These are phyloP conservation scores for Aphanomyces stellatus DNA, from an alignment of 352 stramenopile genomes.

Conservation along the genomic window DNA sequence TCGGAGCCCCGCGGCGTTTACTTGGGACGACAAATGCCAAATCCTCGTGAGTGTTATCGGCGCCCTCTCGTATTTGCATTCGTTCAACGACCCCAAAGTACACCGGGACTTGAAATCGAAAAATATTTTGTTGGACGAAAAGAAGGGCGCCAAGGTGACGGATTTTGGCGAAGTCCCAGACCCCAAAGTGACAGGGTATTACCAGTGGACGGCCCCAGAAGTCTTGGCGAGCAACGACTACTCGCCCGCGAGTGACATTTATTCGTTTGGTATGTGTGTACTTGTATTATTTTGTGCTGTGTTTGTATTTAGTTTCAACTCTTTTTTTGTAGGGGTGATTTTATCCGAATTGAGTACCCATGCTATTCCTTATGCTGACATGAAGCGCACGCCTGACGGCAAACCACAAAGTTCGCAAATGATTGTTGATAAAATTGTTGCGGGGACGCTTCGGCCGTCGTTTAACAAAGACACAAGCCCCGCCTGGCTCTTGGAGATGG, in stretches of 20 bases:
- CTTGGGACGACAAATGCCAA: conserved; percentile 27
- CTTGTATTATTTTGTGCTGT: neutral
- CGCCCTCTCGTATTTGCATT: conserved; percentile 45
- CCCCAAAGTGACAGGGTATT: neutral
- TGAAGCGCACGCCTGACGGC: neutral
- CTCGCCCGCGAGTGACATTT: neutral
- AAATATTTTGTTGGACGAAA: conserved; percentile 37
- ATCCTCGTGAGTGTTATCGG: conserved; percentile 37
- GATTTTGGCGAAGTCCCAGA: conserved; percentile 39
- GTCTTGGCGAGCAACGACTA: neutral
- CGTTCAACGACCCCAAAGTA: conserved; percentile 25
- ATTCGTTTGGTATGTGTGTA: conserved; percentile 13
- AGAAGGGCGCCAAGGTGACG: conserved; percentile 38
- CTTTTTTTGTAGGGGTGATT: conserved; percentile 8
- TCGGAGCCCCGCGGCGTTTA: conserved; percentile 18
- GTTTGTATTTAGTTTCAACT: no score
- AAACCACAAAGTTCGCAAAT: neutral
- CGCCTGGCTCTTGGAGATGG: neutral
- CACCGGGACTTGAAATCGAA: conserved; percentile 51
- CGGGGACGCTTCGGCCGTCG: neutral
- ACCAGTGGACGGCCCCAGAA: conserved; percentile 11
- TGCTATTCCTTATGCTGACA: neutral
- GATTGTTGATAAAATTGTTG: neutral
- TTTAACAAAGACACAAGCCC: conserved; percentile 1
- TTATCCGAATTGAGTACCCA: conserved; percentile 12